Base-by-base conservation (phyloP, 768 basidiomycete genomes). In the Podaxis sp. region DNA sequence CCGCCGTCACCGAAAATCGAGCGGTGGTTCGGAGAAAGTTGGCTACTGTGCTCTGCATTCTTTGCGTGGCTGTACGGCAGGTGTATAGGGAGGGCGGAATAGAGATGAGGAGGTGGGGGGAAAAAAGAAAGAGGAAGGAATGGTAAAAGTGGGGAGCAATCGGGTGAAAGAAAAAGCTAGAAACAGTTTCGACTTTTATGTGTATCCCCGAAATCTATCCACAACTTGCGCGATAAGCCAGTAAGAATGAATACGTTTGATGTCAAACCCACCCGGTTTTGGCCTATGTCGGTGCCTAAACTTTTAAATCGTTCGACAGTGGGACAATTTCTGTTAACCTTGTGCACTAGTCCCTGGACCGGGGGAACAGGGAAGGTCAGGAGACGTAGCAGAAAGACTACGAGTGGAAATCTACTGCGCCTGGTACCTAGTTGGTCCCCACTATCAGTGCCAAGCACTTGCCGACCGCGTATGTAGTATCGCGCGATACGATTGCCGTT, bases 31-130 rank as follows among this genome's bases (percentile, higher is more conserved):
- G 65, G 55, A 67, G 32, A 53, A 16, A n/a, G 7, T 48, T 47
- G 44, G 44, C 36, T 55, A 53, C 59, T 37, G 61, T 68, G 38
- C 50, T 62, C 48, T 68, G 65, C 70, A 69, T 71, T 18, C 37
- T 40, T 9, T 23, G 53, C 6, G 9, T 35, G 7, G 25, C 55
- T 11, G 11, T 21, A 32, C 18, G 21, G 27, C 25, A n/a, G 14
- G 48, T 35, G 48, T 47, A 27, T 21, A 28, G 16, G 36, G 56
- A 50, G 44, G 51, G 36, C 42, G 61, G 37, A 42, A 44, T 18
- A 58, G 50, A 56, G 37, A 55, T 53, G 42, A 47, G 56, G 55
- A 9, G 25, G 53, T 56, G 51, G 60, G 62, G 47, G 63, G 55
- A 35, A 42, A 62, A 61, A 59, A 44, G 50, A 57, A 63, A 63